These are phyloP conservation scores for Neurospora cerealis DNA, from an alignment of 495 filamentous ascomycete genomes.

Conservation along the genomic window DNA sequence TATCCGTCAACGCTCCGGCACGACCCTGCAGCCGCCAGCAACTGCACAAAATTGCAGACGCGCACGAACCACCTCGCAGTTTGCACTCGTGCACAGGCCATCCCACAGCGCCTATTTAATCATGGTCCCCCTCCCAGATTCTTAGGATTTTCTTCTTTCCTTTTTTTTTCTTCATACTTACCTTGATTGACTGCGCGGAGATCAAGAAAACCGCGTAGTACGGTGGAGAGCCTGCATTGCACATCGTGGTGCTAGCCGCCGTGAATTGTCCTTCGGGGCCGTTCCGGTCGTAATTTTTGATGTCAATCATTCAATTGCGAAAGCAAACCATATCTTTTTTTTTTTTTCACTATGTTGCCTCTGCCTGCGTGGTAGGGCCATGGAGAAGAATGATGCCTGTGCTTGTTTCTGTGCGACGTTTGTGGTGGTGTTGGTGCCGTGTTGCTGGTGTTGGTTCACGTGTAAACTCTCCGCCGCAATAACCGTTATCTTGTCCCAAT, in stretches of 20 bases:
- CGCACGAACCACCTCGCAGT: not conserved
- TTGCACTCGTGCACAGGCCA: constrained; percentile 16
- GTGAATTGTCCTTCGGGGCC: constrained; percentile 32
- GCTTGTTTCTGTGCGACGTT: not conserved
- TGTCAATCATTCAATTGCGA: not conserved
- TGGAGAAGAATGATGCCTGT: constrained; percentile 17
- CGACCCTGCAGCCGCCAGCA: not conserved
- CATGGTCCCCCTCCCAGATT: not conserved
- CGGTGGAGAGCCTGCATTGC: constrained; percentile 26
- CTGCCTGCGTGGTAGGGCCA: constrained; percentile 11
- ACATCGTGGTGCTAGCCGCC: constrained; percentile 23
- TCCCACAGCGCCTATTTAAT: constrained; percentile 1
- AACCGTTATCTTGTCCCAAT: not conserved
- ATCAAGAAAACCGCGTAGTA: constrained; percentile 21
- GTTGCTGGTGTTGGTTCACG: not conserved
- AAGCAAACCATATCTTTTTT: constrained; percentile 9
- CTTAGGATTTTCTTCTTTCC: constrained; percentile 7
- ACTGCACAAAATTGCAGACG: not conserved
- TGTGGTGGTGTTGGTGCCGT: not conserved
- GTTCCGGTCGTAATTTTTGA: constrained; percentile 30
- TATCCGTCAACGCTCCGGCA: not conserved
- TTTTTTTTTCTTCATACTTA: constrained; percentile 29
- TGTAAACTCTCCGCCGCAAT: not conserved
- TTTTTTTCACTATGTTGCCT: constrained; percentile 21
- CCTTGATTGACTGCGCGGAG: constrained; percentile 23